Conservation (phyloP, 75 land plant species). For the Isoetes taiwanensis region DNA sequence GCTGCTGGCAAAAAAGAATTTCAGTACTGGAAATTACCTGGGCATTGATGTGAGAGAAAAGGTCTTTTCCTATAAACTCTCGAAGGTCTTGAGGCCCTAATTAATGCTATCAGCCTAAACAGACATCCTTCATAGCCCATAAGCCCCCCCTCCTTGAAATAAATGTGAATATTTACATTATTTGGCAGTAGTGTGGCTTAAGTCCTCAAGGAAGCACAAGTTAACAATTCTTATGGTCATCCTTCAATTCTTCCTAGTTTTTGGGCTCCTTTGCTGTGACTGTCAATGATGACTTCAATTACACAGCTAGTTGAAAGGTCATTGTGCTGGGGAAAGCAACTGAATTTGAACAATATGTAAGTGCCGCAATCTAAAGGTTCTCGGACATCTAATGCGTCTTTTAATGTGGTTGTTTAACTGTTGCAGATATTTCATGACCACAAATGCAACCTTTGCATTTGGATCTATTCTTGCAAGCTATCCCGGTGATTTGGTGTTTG, state of each 20-base stretch:
- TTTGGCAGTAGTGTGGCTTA: neutral
- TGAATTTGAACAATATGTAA: constrained; percentile 62
- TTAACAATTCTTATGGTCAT: neutral
- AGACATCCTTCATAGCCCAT: neutral
- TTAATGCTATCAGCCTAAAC: neutral
- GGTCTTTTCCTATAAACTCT: constrained; percentile 17
- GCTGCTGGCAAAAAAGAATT: constrained; percentile 60
- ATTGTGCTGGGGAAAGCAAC: constrained; percentile 61
- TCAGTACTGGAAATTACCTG: constrained; percentile 45
- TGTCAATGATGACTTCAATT: constrained; percentile 6
- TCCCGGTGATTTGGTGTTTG: constrained; percentile 57
- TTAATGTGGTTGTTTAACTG: neutral
- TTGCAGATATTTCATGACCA: constrained; percentile 69
- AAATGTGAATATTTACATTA: neutral
- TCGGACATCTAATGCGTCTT: neutral
- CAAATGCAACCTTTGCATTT: constrained; percentile 78
- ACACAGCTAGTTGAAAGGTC: constrained; percentile 67
- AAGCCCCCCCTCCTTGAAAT: neutral
- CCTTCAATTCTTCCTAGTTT: neutral
- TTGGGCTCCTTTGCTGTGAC: neutral
- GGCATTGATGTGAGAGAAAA: constrained; percentile 84
- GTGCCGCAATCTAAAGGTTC: too few relatives aligned
- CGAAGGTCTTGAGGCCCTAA: neutral
- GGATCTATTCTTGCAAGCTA: constrained; percentile 47
- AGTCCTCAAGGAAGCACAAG: neutral